These are phyloP conservation scores for Neurospora sp. DNA, from an alignment of 495 filamentous ascomycete genomes.

Conservation along the genomic window DNA sequence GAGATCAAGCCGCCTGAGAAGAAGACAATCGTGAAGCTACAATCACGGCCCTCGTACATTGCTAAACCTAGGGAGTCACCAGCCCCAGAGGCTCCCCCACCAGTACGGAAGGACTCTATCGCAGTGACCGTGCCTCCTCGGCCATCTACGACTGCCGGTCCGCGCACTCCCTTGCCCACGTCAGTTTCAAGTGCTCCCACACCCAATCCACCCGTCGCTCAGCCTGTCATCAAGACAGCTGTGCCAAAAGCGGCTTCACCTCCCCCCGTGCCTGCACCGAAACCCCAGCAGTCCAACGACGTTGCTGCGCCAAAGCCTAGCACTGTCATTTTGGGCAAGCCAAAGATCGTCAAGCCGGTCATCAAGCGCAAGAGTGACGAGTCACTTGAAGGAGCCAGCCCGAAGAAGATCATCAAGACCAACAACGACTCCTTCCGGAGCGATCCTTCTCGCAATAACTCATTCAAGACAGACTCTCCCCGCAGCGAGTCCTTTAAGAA, in stretches of 20 bases:
- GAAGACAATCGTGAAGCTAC: slow-evolving; percentile 17
- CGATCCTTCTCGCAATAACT: background rate
- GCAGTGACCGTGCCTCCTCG: slow-evolving; percentile 12
- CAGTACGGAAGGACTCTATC: slow-evolving; percentile 19
- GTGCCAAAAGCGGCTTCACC: slow-evolving; percentile 4
- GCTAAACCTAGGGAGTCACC: background rate
- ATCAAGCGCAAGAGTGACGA: slow-evolving; percentile 29
- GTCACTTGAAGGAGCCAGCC: slow-evolving; percentile 16
- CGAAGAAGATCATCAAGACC: slow-evolving; percentile 29
- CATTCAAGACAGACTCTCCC: background rate
- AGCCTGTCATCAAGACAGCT: slow-evolving; percentile 10
- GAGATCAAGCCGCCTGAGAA: slow-evolving; percentile 20
- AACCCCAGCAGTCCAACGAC: background rate
- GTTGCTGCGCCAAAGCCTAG: background rate
- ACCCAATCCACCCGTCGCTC: slow-evolving; percentile 19
- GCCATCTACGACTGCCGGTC: background rate
- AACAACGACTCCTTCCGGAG: slow-evolving; percentile 7
- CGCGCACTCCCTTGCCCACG: background rate
- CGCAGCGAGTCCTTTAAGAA: background rate
- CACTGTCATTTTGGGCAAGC: background rate
- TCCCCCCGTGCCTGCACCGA: background rate
- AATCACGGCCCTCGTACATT: background rate
- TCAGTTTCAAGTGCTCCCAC: background rate
- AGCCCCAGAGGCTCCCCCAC: slow-evolving; percentile 8
- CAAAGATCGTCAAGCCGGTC: slow-evolving; percentile 14